Conservation (phyloP, 148 eudicot species). For the Camellia japonica region DNA sequence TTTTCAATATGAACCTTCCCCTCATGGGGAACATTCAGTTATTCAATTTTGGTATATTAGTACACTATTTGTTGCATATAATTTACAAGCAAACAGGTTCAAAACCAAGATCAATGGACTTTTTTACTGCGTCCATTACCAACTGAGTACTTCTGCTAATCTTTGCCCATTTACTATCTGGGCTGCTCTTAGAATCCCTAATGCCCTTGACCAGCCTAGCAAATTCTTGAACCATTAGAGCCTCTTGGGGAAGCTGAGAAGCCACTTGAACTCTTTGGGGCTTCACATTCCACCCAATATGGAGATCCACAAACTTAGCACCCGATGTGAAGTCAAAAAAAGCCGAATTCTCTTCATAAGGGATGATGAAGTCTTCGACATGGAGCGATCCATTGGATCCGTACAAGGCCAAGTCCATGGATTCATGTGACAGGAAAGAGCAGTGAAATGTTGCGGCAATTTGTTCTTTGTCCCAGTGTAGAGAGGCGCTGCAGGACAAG, state of each 20-base stretch:
- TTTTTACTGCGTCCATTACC: constrained; percentile 33
- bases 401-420: constrained; percentile 27
- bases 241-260: constrained; percentile 37
- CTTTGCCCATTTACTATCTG: constrained; percentile 30
- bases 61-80: too few species aligned
- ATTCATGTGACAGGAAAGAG: constrained; percentile 30
- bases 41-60: too few species aligned
- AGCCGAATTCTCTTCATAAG: constrained; percentile 35
- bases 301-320: constrained; percentile 37
- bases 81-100: constrained; percentile 16
- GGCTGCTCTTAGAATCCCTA: constrained; percentile 8
- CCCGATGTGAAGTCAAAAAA: constrained; percentile 30
- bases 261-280: constrained; percentile 32
- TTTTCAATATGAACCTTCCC: too few species aligned
- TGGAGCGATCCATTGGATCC: constrained; percentile 36
- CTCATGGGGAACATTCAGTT: too few species aligned
- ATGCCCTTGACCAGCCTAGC: constrained; percentile 30
- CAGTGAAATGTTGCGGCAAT: constrained; percentile 30
- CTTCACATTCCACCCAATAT: constrained; percentile 44
- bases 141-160: constrained; percentile 36
- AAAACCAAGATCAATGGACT: constrained; percentile 31
- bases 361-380: constrained; percentile 34
- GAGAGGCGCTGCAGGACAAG: constrained; percentile 31
- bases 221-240: constrained; percentile 38
- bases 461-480: constrained; percentile 34